Base-by-base conservation (phyloP, 179 eudicot genomes). In the Beta lomatogona region DNA sequence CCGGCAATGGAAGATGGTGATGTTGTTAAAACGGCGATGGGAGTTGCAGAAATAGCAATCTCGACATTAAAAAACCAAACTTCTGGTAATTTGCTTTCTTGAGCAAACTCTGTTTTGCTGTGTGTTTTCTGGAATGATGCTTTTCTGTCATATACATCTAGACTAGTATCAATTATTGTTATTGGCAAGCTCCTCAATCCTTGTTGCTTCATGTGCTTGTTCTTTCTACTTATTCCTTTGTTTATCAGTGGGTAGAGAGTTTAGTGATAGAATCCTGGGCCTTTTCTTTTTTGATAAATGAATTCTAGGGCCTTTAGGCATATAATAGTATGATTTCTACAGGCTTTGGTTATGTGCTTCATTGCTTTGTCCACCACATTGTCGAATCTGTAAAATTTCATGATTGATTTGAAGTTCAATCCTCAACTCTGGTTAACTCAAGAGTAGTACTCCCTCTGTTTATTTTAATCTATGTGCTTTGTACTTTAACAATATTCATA, bases 11-110 rank as follows among this genome's bases (percentile, higher is more conserved):
- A 85, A 81, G 89, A 86, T 83, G 85, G 46, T 53, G 89, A 85
- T 78, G 76, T 92, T 71, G 86, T 90, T 52, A 86, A 87, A 76
- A 85, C 83, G 67, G 97, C 92, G 50, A 79, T 90, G 89, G 88
- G 84, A 86, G 97, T 94, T 73, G 94, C 91, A 3, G 89, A 94
- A 79, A 90, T 73, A 88, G 97, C 94, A 78, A 68, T 93, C 73
- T 88, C 92, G 83, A 77, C 86, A 68, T 78, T 89, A 79, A 92
- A 75, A 85, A 79, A 79, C 74, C 63, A 80, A 57, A 70, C 82
- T 82, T 72, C 90, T 71, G 93, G 89, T 92, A 79, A 67, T 28
- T 77, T 21, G 3, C n/a, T 52, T 67, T 77, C 4, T 36, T 3
- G 41, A 36, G 41, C 41, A 36, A 36, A 36, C 41, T 36, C 3